Evolutionary conservation across 129 eudicot genomes (phyloP), one percentile per base, ranked within the genome.

Genomic region (Scalesia atractyloides): DNA sequence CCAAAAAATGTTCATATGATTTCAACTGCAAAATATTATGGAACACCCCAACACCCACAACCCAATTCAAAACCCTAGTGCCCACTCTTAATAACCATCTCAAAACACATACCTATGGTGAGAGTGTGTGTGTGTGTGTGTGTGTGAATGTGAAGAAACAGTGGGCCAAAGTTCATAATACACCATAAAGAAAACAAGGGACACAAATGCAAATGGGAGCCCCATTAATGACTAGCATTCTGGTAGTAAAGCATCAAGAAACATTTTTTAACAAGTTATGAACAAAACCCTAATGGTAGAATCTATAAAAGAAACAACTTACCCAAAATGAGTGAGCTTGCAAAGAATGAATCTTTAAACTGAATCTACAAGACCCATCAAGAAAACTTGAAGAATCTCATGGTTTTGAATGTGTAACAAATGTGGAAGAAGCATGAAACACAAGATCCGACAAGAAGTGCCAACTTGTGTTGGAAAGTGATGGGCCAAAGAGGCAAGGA

Each of bases 1-100:
- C 26, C 70, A 61, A 68, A 59, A 74, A 34, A 13, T 12, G 39
- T 39, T 20, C 41, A 62, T 33, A 50, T 46, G 7, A 47, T 49
- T 49, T 49, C 15, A 73, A 33, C 15, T 37, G 9, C 54, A 64
- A 64, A 14, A 74, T 50, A 7, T 50, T 16, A 74, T 18, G 64
- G 50, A 62, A 20, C 59, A 30, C 46, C 69, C 44, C 61, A 50
- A 30, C 9, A 26, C 14, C 73, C 62, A 68, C 33, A 69, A 73
- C 78, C 5, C 37, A 47, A 37, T 10, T 17, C 18, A 58, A 66
- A 58, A 58, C 53, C 26, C 44, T 7, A 18, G 63, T 68, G 69
- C 81, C 75, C 75, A 76, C 75, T 58, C 54, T 51, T 72, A 41
- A 57, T 41, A 15, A 24, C 79, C 37, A 51, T 64, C 66, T 64